phyloP scores from a whole-genome alignment of 306 rosid genomes.

The Ochetophila trinervis region DNA sequence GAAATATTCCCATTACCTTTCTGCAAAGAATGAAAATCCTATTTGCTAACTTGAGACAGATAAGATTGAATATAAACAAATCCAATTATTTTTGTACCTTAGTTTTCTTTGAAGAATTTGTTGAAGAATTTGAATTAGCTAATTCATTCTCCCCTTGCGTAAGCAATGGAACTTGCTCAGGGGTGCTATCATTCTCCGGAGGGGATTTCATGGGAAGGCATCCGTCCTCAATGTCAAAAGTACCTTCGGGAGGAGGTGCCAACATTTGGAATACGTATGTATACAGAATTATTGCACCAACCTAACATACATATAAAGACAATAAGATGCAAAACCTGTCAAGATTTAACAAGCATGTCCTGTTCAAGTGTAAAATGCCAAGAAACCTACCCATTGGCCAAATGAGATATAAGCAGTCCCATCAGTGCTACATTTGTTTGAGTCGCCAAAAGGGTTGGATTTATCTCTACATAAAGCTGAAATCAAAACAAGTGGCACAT shows the following conservation, averaged over 20 bases:
- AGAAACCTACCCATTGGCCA: conserved; percentile 94
- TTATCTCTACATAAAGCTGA: conserved; percentile 84
- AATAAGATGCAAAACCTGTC: background rate
- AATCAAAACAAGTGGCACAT: conserved; percentile 92
- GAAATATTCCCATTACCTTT: no score
- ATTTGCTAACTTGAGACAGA: conserved; percentile 9
- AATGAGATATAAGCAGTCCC: conserved; percentile 97
- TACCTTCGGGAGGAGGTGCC: conserved; percentile 93
- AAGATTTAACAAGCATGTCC: background rate
- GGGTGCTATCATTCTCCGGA: conserved; percentile 19
- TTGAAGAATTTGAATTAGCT: conserved; percentile 31
- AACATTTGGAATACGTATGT: conserved; percentile 89
- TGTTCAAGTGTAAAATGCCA: conserved; percentile 17
- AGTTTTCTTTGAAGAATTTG: conserved; percentile 34
- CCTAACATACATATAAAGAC: conserved; percentile 46
- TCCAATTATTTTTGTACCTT: conserved; percentile 51
- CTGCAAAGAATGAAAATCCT: background rate
- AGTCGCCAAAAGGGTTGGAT: conserved; percentile 81
- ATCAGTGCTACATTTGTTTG: conserved; percentile 62
- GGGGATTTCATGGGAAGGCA: conserved; percentile 51
- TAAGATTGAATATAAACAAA: background rate
- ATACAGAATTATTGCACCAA: conserved; percentile 92
- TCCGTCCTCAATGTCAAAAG: conserved; percentile 62
- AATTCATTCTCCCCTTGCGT: conserved; percentile 36
- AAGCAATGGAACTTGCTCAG: conserved; percentile 72